Base-by-base conservation (phyloP, 768 basidiomycete genomes). In the Pleurotus eryngii region DNA sequence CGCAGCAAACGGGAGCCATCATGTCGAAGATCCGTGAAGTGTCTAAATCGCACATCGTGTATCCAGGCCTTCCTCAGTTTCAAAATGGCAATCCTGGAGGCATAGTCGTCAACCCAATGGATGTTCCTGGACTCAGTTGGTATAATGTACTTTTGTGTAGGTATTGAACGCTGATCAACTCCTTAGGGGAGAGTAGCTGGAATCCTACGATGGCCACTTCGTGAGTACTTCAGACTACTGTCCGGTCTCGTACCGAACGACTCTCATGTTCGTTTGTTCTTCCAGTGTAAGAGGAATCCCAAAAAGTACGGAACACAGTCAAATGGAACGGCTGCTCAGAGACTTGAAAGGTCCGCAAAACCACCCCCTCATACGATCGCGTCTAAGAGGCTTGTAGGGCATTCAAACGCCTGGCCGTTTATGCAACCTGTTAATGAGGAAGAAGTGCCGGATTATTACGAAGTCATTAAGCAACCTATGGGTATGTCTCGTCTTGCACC, bases 401-500 rank as follows among this genome's bases (percentile, higher is more conserved):
- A 95, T 66, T 80, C 87, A 7, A 80, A 83, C 40, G 83, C 90
- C 1, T 99, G 97, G 95, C 84, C 97, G 5, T 99, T 98, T 73
- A 73, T 78, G 27, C 69, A 78, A 53, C 94, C 97, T 3, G 95
- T 98, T 45, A 86, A 87, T 61, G 75, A 70, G 2, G 82, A 83
- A 5, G 89, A 93, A 59, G 95, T 95, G 5, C 70, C 79, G 5
- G 95, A 98, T 67, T 99, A 99, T 65, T 90, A 92, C 70, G 87
- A 92, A 18, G 83, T 95, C 48, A 86, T 98, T 67, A 87, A 85
- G 63, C 74, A 85, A 57, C 97, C 97, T 2, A 98, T 98, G 95
- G 95, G 94, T 94, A 62, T 57, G 85, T 45, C 77, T 24, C 27
- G 45, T 37, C 24, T 55, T 9, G 45, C 20, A 18, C 47, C 30